Evolutionary conservation across 2,329 filamentous ascomycete genomes (phyloP), one percentile per base, ranked within the genome.

Genomic region (Aspergillus niger): DNA sequence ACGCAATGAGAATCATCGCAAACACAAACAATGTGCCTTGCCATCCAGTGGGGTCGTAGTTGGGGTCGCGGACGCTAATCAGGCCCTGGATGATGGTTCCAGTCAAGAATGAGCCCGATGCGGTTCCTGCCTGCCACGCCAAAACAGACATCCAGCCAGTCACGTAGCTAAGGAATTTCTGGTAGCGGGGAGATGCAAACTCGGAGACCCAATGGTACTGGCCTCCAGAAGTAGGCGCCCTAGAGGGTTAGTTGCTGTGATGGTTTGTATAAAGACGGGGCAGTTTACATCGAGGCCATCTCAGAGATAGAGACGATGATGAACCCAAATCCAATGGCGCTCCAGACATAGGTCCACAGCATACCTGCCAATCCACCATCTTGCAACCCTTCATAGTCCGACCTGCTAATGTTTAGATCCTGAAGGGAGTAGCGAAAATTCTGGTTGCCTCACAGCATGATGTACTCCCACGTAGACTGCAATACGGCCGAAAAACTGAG

Each of bases 321-420:
- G 22, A 87, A 88, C 4, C 90, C 89, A 28, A 89, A 84, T 0
- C 89, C 88, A 7, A 93, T 86, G 15, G 89, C 77, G 26, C 88
- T 76, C 65, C 72, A 73, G 8, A 78, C 59, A 59, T 70, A 77
- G 0, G 71, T 67, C 69, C 70, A 72, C 39, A 70, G 66, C 61
- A 72, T 55, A 11, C 68, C 71, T 2, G 69, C 61, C 13, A 67
- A 48, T 1, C 71, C 70, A 1, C 69, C 69, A 60, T 73, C 64
- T 20, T 65, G 53, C 17, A 72, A 55, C 1, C 70, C 71, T 28
- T 70, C 57, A 3, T 61, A 65, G n/a, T 71, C 66, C 0, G 68
- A 68, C n/a, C 68, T 72, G 22, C 17, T n/a, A 0, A 15, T 8
- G 4, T 5, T 55, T 3, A 47, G 4, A 2, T 10, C 3, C 10